Evolutionary conservation across 345 rosid species (phyloP).

Genomic region (Pistacia integerrima): DNA sequence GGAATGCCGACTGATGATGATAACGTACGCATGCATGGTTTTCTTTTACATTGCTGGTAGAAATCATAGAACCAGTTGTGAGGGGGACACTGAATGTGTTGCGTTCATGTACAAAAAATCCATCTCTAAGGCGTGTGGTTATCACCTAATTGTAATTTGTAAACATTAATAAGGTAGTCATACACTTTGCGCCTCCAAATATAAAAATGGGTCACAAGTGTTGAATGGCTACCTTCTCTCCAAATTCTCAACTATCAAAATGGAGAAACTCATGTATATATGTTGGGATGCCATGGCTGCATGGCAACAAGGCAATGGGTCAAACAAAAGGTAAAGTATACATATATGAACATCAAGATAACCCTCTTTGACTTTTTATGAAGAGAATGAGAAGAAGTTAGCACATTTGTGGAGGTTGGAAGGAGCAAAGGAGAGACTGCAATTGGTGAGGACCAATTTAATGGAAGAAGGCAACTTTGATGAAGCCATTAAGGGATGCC

Average conservation of each 20-base stretch:
- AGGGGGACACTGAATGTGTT: constrained; percentile 84
- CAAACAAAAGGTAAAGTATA: constrained; percentile 50
- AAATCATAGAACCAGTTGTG: constrained; percentile 78
- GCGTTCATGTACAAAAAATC: constrained; percentile 74
- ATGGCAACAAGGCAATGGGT: constrained; percentile 24
- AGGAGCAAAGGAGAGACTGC: constrained; percentile 86
- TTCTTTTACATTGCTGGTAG: constrained; percentile 41
- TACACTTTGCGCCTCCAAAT: too few species aligned
- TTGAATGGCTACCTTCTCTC: neutral
- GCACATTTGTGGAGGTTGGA: constrained; percentile 75
- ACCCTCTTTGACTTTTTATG: neutral
- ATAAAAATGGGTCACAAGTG: neutral
- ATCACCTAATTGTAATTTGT: too few species aligned
- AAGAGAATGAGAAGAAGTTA: constrained; percentile 71
- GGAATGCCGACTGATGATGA: too few species aligned
- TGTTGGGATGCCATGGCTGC: neutral
- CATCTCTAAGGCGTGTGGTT: constrained; percentile 66
- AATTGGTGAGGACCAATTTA: constrained; percentile 69
- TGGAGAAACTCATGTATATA: neutral
- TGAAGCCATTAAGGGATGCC: constrained; percentile 66
- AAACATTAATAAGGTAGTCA: too few species aligned
- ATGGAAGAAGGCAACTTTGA: constrained; percentile 85
- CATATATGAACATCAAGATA: too few species aligned
- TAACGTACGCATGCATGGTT: too few species aligned
- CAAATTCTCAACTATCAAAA: neutral